Conservation (phyloP, 331 rosid genomes). For the Malus hybrid region DNA sequence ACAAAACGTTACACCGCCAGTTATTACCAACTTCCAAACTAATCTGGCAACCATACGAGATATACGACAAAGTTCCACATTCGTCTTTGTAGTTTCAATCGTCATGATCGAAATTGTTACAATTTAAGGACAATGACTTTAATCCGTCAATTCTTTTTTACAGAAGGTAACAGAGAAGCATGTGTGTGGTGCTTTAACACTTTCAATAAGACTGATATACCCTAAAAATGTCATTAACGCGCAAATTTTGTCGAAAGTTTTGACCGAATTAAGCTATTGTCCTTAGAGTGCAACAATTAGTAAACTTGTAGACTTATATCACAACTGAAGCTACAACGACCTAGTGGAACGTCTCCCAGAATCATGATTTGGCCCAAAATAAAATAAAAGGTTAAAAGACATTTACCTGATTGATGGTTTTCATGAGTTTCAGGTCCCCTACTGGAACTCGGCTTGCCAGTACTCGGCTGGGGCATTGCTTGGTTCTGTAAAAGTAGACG, state of each 20-base stretch:
- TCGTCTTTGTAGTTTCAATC: not conserved
- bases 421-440: conserved; percentile 43
- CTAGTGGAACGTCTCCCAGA: not conserved
- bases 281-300: not conserved
- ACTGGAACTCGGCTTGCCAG: conserved; percentile 39
- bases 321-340: not conserved
- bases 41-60: not conserved
- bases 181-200: not conserved
- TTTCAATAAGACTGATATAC: not conserved
- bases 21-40: not conserved
- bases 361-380: not conserved
- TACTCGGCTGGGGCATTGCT: conserved; percentile 37
- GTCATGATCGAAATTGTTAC: not conserved
- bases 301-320: not conserved
- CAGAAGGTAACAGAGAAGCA: not conserved
- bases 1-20: conserved; percentile 11
- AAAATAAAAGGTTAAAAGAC: not conserved
- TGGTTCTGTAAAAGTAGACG: conserved; percentile 38
- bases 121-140: not conserved
- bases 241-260: not conserved
- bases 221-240: not conserved
- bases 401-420: conserved; percentile 46
- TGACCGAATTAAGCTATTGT: not conserved
- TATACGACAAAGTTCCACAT: not conserved
- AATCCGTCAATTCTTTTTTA: not conserved